Evolutionary conservation across 2,329 filamentous ascomycete genomes (phyloP).

Genomic region (Emergomyces orientalis): DNA sequence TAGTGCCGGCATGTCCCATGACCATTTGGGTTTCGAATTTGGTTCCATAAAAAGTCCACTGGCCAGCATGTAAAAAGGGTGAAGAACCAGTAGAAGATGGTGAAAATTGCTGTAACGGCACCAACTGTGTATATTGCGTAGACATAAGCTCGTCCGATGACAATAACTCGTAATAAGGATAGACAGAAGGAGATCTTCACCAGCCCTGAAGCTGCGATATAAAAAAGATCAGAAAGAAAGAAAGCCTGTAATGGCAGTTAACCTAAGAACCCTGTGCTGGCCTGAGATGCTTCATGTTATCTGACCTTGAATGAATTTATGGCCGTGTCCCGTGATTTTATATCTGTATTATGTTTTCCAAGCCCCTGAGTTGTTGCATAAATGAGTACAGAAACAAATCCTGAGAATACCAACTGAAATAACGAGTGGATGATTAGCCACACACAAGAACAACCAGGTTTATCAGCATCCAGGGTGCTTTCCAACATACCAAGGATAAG

Average conservation of each 20-base stretch:
- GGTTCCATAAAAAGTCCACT: conserved; percentile 1
- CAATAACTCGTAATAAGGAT: neutral
- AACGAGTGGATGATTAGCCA: neutral
- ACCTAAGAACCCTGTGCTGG: neutral
- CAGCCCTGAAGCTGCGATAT: neutral
- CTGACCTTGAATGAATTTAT: neutral
- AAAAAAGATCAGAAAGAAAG: neutral
- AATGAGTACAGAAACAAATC: neutral
- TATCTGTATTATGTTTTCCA: neutral
- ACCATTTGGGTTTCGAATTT: neutral
- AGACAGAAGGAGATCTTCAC: conserved; percentile 1
- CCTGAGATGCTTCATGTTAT: neutral
- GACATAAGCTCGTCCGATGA: neutral
- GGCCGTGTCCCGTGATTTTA: neutral
- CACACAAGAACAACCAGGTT: neutral
- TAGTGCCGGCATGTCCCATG: neutral
- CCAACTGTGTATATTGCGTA: neutral
- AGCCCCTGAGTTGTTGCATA: neutral
- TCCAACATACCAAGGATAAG: neutral
- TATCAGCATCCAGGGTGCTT: neutral
- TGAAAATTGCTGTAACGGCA: neutral
- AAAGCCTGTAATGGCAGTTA: neutral
- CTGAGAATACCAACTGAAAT: neutral
- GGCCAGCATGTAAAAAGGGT: neutral
- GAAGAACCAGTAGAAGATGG: conserved; percentile 1